Conservation (phyloP, 129 eudicot species). For the Escallonia herrerae region DNA sequence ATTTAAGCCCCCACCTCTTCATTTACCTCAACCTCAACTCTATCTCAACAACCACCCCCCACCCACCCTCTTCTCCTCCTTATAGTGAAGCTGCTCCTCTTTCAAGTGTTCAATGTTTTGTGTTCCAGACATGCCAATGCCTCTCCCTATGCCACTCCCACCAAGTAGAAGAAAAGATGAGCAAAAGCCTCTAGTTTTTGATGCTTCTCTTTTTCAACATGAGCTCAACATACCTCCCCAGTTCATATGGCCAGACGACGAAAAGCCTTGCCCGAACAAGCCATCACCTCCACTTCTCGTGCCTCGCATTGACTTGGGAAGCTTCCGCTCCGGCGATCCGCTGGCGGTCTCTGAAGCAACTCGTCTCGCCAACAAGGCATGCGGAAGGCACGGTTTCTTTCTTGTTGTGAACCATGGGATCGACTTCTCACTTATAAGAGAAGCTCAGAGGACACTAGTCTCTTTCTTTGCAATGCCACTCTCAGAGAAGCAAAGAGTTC, state of each 20-base stretch:
- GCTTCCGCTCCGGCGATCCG: conserved; percentile 54
- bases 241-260: conserved; percentile 46
- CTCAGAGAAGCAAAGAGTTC: conserved; percentile 55
- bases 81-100: not conserved
- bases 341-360: conserved; percentile 37
- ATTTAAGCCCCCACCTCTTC: conserved; percentile 7
- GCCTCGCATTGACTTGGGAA: conserved; percentile 57
- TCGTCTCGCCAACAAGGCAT: conserved; percentile 48
- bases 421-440: conserved; percentile 33
- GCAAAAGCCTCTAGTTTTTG: conserved; percentile 30
- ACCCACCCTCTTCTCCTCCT: conserved; percentile 3
- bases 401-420: conserved; percentile 74
- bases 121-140: not conserved
- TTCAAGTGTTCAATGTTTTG: not conserved
- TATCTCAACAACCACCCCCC: not conserved
- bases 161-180: conserved; percentile 15
- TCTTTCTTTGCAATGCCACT: conserved; percentile 56
- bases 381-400: conserved; percentile 77
- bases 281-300: conserved; percentile 25
- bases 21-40: conserved; percentile 1
- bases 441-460: conserved; percentile 70
- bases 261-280: conserved; percentile 3
- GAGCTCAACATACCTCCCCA: conserved; percentile 48
- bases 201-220: conserved; percentile 29
- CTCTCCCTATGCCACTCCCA: conserved; percentile 6